Percentiles rank a stretch among this genome's conserved stretches.
Evolutionary conservation across 371 early-diverging fungal genomes (phyloP).

Genomic region (Mortierella sp.): DNA sequence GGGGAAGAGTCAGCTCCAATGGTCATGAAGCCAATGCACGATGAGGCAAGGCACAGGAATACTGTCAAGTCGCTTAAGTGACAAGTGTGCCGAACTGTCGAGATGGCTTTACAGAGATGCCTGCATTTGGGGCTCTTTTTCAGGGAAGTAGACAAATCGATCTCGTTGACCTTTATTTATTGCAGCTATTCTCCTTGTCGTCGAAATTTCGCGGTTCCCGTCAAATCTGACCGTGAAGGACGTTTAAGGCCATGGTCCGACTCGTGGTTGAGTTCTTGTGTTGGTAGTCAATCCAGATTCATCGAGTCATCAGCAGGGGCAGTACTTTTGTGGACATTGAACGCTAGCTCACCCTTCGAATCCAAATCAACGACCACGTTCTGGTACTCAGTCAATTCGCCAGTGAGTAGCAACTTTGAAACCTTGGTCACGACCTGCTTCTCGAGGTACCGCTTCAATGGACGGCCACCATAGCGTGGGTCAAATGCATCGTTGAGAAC

Average conservation of each 20-base stretch:
- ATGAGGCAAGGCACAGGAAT: too few species aligned
- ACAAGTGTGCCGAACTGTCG: too few species aligned
- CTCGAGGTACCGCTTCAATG: conserved; percentile 71
- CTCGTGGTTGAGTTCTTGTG: not conserved
- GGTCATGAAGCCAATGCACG: too few species aligned
- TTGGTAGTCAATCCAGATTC: conserved; percentile 44
- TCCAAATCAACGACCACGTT: conserved; percentile 53
- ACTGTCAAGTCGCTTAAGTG: too few species aligned
- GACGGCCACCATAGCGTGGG: conserved; percentile 87
- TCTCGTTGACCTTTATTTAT: too few species aligned
- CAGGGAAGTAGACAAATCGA: too few species aligned
- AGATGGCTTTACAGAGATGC: too few species aligned
- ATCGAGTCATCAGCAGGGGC: conserved; percentile 9
- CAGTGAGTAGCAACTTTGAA: conserved; percentile 73
- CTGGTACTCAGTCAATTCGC: conserved; percentile 63
- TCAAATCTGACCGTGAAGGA: not conserved
- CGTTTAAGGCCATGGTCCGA: conserved; percentile 23
- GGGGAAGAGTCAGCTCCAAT: too few species aligned
- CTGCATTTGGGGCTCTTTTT: too few species aligned
- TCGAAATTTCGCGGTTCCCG: too few species aligned
- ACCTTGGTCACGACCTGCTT: conserved; percentile 80
- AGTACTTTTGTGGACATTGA: conserved; percentile 23
- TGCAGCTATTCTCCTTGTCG: too few species aligned
- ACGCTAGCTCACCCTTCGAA: conserved; percentile 23
- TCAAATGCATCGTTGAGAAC: conserved; percentile 85